A percentile compares a stretch with the other conserved stretches of the same genome.
phyloP scores from a whole-genome alignment of 306 rosid species.

The Sicyos baderoa region DNA sequence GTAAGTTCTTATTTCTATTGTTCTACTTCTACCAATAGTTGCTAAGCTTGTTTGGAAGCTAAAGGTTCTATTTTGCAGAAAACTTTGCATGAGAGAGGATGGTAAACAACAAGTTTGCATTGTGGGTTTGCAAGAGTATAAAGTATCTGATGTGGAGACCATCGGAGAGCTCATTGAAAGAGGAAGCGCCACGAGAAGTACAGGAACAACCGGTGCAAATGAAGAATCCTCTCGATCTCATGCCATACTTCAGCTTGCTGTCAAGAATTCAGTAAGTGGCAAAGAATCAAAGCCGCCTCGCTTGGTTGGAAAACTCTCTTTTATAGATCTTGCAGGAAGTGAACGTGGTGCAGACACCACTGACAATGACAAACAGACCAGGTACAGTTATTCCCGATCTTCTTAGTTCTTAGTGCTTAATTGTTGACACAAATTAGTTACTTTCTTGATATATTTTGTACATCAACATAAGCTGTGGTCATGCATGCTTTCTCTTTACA shows the following conservation, averaged over 20 bases:
- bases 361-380: conserved; percentile 92
- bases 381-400: conserved; percentile 35
- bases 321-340: conserved; percentile 99
- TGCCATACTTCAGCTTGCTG: conserved; percentile 96
- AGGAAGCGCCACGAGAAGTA: conserved; percentile 89
- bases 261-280: conserved; percentile 75
- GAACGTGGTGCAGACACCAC: conserved; percentile 99
- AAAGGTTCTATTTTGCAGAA: conserved; percentile 45
- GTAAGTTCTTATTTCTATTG: conserved; percentile 30
- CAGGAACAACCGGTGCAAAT: conserved; percentile 97
- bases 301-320: conserved; percentile 85
- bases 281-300: conserved; percentile 90
- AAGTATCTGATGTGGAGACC: conserved; percentile 87
- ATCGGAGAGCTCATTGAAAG: conserved; percentile 88
- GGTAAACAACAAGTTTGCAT: conserved; percentile 97
- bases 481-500: no score
- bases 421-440: no score
- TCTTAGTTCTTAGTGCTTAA: not conserved
- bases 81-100: conserved; percentile 98
- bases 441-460: no score
- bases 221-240: conserved; percentile 99
- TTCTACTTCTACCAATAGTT: not conserved
- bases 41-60: conserved; percentile 19
- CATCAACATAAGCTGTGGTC: no score
- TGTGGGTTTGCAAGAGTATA: conserved; percentile 95